Evolutionary conservation across 306 rosid genomes (phyloP).

Genomic region (Cicer arietinum): DNA sequence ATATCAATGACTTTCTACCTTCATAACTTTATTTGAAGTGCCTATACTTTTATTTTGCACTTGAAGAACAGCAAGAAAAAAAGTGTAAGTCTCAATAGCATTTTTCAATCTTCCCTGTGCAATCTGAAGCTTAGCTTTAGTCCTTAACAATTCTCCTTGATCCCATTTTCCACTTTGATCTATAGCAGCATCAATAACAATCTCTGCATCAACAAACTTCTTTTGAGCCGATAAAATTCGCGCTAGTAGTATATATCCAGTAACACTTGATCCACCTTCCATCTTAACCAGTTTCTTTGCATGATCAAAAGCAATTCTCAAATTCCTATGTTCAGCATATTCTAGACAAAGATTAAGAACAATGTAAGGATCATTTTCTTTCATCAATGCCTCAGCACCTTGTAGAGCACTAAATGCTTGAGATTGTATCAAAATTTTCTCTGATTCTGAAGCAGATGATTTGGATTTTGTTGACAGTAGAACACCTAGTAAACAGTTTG

Average conservation of each 20-base stretch:
- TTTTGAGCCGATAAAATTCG: constrained; percentile 84
- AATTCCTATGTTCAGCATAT: constrained; percentile 84
- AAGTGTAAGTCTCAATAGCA: constrained; percentile 73
- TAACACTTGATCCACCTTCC: constrained; percentile 74
- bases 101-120: constrained; percentile 78
- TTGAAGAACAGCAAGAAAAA: constrained; percentile 85
- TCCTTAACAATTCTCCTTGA: constrained; percentile 81
- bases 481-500: constrained; percentile 77
- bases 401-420: constrained; percentile 69
- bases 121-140: constrained; percentile 83
- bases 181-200: constrained; percentile 77
- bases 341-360: constrained; percentile 82
- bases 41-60: constrained; percentile 67
- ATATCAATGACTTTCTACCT: constrained; percentile 52
- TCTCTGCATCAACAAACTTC: constrained; percentile 74
- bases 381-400: constrained; percentile 63
- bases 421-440: constrained; percentile 62
- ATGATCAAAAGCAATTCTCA: constrained; percentile 67
- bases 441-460: constrained; percentile 64
- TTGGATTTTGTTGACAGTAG: constrained; percentile 69
- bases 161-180: constrained; percentile 93
- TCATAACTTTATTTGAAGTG: constrained; percentile 57
- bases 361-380: constrained; percentile 67
- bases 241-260: constrained; percentile 67
- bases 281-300: constrained; percentile 71